A percentile compares a stretch with the other conserved stretches of the same genome.
Conservation (phyloP, 129 eudicot genomes). For the Pittosporum tobira region DNA sequence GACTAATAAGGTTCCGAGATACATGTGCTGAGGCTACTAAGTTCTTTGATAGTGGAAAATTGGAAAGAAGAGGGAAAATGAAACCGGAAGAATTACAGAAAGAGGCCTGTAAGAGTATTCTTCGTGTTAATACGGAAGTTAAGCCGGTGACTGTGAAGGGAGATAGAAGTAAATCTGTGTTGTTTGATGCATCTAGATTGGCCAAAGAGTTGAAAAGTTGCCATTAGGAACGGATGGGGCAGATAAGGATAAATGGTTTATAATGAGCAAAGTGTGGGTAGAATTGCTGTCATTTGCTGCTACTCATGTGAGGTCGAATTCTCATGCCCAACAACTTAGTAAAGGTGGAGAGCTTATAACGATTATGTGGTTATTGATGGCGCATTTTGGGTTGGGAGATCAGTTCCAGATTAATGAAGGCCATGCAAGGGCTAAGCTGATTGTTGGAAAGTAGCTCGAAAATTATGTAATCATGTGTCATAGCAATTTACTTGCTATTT, state of each 20-base stretch:
- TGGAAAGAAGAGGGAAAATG: neutral
- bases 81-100: neutral
- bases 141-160: slow-evolving; percentile 40
- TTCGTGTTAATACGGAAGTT: slow-evolving; percentile 25
- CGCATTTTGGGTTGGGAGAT: slow-evolving; percentile 56
- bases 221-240: neutral
- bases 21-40: slow-evolving; percentile 51
- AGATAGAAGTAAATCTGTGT: slow-evolving; percentile 44
- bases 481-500: neutral
- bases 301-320: slow-evolving; percentile 33
- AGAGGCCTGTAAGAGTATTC: slow-evolving; percentile 21
- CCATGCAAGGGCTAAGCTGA: slow-evolving; percentile 43
- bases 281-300: slow-evolving; percentile 47
- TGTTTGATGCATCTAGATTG: slow-evolving; percentile 44
- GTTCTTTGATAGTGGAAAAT: slow-evolving; percentile 10
- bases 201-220: slow-evolving; percentile 33
- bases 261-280: slow-evolving; percentile 53
- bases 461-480: neutral
- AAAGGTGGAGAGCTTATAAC: slow-evolving; percentile 52
- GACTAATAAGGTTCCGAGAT: slow-evolving; percentile 47
- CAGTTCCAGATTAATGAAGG: slow-evolving; percentile 43
- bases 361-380: slow-evolving; percentile 49
- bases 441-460: slow-evolving; percentile 35
- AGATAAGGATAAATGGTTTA: slow-evolving; percentile 28
- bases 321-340: slow-evolving; percentile 46